Base-by-base conservation (phyloP, 768 basidiomycete species). In the Lentinula edodes region DNA sequence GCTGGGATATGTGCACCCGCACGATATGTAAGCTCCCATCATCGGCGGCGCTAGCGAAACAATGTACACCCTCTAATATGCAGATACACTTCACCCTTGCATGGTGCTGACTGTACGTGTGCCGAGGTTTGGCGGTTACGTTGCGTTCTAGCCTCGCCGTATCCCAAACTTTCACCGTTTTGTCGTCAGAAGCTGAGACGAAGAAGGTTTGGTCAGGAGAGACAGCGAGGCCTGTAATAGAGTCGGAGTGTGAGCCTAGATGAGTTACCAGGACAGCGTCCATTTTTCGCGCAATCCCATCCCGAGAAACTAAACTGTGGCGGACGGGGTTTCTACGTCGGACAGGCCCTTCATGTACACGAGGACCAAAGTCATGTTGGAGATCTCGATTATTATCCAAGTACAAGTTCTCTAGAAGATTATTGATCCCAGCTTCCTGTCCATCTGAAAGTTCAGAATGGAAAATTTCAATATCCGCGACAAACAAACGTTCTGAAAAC, bases 131-230 rank as follows among this genome's bases (percentile, higher is more conserved):
- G 70, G 90, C 89, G 20, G 95, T 93, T 16, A 97, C 92, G 72
- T 94, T 98, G 61, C 95, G 83, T 70, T 98, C 96, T 50, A 98
- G 79, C n/a, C 94, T 80, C 7, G 92, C 90, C 1, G 94, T 90
- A 65, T 93, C 90, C 94, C 94, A 97, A 45, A 91, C 81, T 71
- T 94, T 95, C 69, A 95, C 87, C 0, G 91, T 95, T 76, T 91
- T 92, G 73, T 98, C 96, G 64, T 98, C 88, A 0, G 94, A 96
- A 41, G 91, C 87, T 0, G 96, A 93, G 3, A 95, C 87, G 65
- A 99, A 98, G 79, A 97, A 99, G 70, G 88, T 76, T 67, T 97
- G 93, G 68, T 98, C 97, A 2, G 96, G 95, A 1, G 96, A 88
- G 23, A 95, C 91, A 1, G 89, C 89, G 23, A 98, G 76, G 7